Percentiles rank a stretch among this genome's conserved stretches.
These are phyloP conservation scores for Lipomyces sp. DNA, from an alignment of 805 yeast genomes.

Conservation along the genomic window DNA sequence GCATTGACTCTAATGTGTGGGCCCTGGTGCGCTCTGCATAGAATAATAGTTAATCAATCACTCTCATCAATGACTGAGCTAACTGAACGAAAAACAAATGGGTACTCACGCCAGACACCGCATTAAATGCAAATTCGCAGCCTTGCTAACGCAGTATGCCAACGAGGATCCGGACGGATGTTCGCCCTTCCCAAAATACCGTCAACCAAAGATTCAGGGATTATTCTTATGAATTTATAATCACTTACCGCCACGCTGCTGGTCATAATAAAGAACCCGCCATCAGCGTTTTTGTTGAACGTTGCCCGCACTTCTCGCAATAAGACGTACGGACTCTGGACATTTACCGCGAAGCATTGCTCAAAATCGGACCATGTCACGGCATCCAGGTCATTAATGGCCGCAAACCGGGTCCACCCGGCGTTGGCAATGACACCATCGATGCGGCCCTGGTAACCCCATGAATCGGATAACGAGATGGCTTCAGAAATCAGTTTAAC, in stretches of 20 bases:
- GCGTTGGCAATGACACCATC: conserved; percentile 51
- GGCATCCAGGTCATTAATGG: conserved; percentile 45
- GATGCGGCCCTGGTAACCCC: conserved; percentile 42
- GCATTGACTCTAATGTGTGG: conserved; percentile 38
- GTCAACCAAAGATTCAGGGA: not conserved
- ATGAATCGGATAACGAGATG: conserved; percentile 26
- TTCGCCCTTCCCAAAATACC: conserved; percentile 34
- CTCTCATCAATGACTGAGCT: not conserved
- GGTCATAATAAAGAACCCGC: conserved; percentile 33
- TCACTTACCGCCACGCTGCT: conserved; percentile 26
- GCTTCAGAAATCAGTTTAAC: conserved; percentile 43
- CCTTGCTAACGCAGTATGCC: conserved; percentile 48
- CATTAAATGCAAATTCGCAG: conserved; percentile 44
- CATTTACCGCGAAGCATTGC: conserved; percentile 36
- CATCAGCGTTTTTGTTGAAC: conserved; percentile 18
- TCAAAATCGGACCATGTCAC: conserved; percentile 44
- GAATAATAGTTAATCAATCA: not conserved
- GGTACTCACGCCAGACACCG: conserved; percentile 42
- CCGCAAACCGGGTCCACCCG: conserved; percentile 48
- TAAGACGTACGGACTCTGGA: conserved; percentile 31
- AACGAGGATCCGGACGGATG: conserved; percentile 43
- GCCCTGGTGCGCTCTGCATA: conserved; percentile 28
- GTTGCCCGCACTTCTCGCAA: conserved; percentile 25
- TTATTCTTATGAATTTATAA: not conserved
- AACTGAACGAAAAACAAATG: not conserved